These are phyloP conservation scores for Exophiala aquamarina DNA, from an alignment of 2,329 filamentous ascomycete species.

Conservation along the genomic window DNA sequence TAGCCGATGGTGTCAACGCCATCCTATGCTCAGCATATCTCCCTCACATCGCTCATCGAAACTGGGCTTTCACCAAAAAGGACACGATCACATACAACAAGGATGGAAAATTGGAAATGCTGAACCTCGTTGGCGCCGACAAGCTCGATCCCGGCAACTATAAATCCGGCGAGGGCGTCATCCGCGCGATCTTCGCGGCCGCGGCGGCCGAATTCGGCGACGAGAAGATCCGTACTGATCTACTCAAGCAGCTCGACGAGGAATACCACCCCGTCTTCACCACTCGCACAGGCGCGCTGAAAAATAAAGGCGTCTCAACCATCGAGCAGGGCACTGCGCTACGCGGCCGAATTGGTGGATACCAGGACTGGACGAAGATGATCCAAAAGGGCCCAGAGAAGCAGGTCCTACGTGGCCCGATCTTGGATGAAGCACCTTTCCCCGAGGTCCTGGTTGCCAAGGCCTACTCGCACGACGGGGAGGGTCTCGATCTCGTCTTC, in stretches of 20 bases:
- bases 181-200: constrained; percentile 11
- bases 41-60: constrained; percentile 22
- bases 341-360: constrained; percentile 7
- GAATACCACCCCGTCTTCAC: constrained; percentile 17
- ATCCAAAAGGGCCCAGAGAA: constrained; percentile 12
- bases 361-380: constrained; percentile 16
- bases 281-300: constrained; percentile 13
- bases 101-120: constrained; percentile 11
- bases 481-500: constrained; percentile 13
- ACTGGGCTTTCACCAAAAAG: constrained; percentile 22
- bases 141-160: constrained; percentile 25
- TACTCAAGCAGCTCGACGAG: constrained; percentile 19
- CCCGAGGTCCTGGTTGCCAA: constrained; percentile 20
- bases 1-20: constrained; percentile 20
- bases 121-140: constrained; percentile 21
- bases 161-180: constrained; percentile 17
- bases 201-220: constrained; percentile 22
- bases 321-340: constrained; percentile 9
- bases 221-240: constrained; percentile 9
- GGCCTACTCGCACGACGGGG: constrained; percentile 12
- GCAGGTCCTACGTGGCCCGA: constrained; percentile 6
- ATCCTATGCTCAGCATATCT: constrained; percentile 22
- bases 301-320: constrained; percentile 15
- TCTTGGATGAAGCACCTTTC: constrained; percentile 13
- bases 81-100: constrained; percentile 16